Evolutionary conservation across 225 moss, liverwort and hornwort genomes (phyloP), one percentile per base, ranked within the genome.

Genomic region (Physcomitrellopsis africana): DNA sequence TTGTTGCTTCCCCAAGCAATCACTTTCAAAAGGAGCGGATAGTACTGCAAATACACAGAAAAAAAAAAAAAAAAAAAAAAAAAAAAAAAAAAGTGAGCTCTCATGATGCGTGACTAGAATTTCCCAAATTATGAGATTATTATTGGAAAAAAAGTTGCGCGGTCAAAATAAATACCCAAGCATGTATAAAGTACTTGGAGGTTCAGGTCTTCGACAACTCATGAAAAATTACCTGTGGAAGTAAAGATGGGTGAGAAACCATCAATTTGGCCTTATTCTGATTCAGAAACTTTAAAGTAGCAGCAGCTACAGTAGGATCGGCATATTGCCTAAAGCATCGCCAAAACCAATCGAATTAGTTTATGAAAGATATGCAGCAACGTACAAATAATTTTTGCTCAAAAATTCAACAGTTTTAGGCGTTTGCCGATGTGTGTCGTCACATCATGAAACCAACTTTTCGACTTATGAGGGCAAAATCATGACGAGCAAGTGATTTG

Each of bases 1-100:
- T 75, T 79, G 70, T 84, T 86, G 77, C 81, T 85, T 76, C 91
- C 93, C 97, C 97, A 99, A 12, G 97, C 97, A 51, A 86, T 85
- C 81, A 92, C 81, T 82, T 99, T 99, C 78, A 99, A 79, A 59
- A 99, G 83, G 24, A 99, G 86, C 22, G 97, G 97, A 78, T 91
- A 99, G 73, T 95, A 87, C 95, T 99, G 94, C 94, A 75, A 73
- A 57, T 44, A 77, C 51, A 68, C 2, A 71, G 1, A 24, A 24
- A 1, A 24, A 24, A 24, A 24, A 24, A 24, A 24, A 24, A 24
- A 24, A 24, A 1, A 24, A 24, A 24, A 24, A 24, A 24, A 24
- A 24, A 1, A 24, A 24, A 24, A 24, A 24, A 24, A 1, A 24
- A 24, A 24, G 7, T 63, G 54, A 64, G 45, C 63, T 54, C 68